A percentile compares a stretch with the other conserved stretches of the same genome.
Conservation (phyloP, 129 eudicot species). For the Helianthus tuberosus region DNA sequence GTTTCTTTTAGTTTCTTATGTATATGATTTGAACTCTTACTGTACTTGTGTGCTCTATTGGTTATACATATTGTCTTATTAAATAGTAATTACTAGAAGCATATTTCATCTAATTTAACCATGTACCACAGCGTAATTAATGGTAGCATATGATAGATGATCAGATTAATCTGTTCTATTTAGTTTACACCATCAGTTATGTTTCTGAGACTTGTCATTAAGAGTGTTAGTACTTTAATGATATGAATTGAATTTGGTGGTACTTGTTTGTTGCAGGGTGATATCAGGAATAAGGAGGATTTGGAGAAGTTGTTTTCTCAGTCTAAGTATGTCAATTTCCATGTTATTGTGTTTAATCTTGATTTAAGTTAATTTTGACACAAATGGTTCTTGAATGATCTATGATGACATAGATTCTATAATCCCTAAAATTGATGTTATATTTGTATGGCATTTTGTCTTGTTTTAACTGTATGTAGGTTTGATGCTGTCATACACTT, state of each 20-base stretch:
- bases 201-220: background rate
- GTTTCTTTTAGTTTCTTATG: background rate
- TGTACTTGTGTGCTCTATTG: background rate
- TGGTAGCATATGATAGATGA: background rate
- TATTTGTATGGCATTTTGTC: no score
- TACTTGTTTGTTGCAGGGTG: conserved; percentile 71
- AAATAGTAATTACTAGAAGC: background rate
- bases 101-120: background rate
- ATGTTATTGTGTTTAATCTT: background rate
- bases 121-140: background rate
- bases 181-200: background rate
- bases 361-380: background rate
- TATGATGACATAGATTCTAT: no score
- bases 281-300: conserved; percentile 84
- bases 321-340: conserved; percentile 51
- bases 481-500: conserved; percentile 96
- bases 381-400: background rate
- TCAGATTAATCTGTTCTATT: background rate
- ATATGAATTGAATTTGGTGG: conserved; percentile 5
- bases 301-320: conserved; percentile 83
- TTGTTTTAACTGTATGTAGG: conserved; percentile 34
- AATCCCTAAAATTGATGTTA: background rate
- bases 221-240: background rate
- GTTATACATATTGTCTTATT: background rate
- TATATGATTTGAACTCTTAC: background rate